Conservation (phyloP, 495 filamentous ascomycete genomes). For the Xylaria bambusicola region DNA sequence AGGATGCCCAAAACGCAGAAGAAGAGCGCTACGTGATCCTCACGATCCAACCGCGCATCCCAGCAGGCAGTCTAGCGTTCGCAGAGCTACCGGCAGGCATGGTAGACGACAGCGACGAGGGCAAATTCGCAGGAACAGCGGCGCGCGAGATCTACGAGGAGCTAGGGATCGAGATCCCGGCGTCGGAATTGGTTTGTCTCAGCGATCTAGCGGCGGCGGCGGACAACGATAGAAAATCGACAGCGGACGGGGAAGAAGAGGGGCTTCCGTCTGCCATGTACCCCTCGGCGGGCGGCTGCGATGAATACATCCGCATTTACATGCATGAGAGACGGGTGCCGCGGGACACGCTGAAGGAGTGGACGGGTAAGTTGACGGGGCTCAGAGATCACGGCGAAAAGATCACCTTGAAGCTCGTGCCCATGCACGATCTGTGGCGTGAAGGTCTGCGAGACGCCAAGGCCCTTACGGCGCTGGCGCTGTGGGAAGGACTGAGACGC, state of each 20-base stretch:
- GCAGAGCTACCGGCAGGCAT: conserved; percentile 87
- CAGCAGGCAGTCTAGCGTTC: conserved; percentile 74
- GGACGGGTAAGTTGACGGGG: conserved; percentile 77
- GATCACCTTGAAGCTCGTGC: conserved; percentile 74
- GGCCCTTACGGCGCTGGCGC: conserved; percentile 70
- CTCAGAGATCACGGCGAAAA: conserved; percentile 77
- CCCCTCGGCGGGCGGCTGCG: conserved; percentile 77
- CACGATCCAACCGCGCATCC: conserved; percentile 80
- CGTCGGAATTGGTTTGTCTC: conserved; percentile 46
- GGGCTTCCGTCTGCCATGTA: conserved; percentile 66
- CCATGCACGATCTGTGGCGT: conserved; percentile 72
- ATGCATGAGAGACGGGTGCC: conserved; percentile 70
- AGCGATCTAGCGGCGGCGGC: conserved; percentile 68
- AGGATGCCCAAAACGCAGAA: conserved; percentile 54
- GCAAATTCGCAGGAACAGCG: conserved; percentile 73
- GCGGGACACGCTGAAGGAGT: conserved; percentile 61
- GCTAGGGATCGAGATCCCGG: conserved; percentile 60
- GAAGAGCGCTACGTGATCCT: conserved; percentile 70
- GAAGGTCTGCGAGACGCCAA: conserved; percentile 78
- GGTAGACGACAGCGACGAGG: conserved; percentile 65
- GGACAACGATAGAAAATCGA: conserved; percentile 34
- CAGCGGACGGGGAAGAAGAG: conserved; percentile 40
- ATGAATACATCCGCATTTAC: conserved; percentile 82
- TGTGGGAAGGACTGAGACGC: conserved; percentile 71
- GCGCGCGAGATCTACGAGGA: conserved; percentile 85